Conservation (phyloP, 2,329 filamentous ascomycete species). For the Beauveria brongniartii region DNA sequence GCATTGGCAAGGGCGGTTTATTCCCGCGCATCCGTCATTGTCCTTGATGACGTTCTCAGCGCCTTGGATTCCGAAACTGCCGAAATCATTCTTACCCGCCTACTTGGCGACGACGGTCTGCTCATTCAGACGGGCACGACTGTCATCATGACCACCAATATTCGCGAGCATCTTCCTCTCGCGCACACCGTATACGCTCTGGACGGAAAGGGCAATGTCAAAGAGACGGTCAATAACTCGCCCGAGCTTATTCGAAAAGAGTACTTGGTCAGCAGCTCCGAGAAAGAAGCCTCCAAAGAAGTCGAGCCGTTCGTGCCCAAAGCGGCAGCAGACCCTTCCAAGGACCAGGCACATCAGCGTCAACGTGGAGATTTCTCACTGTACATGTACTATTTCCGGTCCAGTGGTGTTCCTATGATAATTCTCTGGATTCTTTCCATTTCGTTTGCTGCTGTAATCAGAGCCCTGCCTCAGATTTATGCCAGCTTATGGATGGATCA, state of each 20-base stretch:
- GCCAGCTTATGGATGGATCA: slow-evolving; percentile 13
- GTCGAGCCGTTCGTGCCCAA: neutral
- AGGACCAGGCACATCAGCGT: slow-evolving; percentile 1
- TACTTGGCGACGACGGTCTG: slow-evolving; percentile 15
- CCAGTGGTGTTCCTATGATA: neutral
- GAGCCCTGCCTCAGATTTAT: slow-evolving; percentile 6
- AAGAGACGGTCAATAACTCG: slow-evolving; percentile 5
- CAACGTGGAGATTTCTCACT: slow-evolving; percentile 8
- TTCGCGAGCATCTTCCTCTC: slow-evolving; percentile 8
- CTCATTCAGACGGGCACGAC: slow-evolving; percentile 15
- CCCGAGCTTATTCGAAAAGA: slow-evolving; percentile 6
- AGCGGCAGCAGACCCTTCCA: neutral
- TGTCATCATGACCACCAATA: slow-evolving; percentile 11
- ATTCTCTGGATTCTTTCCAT: neutral
- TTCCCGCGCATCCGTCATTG: slow-evolving; percentile 77
- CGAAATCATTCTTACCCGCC: slow-evolving; percentile 9
- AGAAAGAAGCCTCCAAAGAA: neutral
- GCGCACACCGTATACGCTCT: slow-evolving; percentile 9
- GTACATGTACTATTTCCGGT: slow-evolving; percentile 10
- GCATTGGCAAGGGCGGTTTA: slow-evolving; percentile 77
- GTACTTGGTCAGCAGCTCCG: slow-evolving; percentile 1
- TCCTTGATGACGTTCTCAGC: slow-evolving; percentile 60
- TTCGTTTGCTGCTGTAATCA: neutral
- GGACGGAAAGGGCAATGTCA: slow-evolving; percentile 1
- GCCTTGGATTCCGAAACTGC: slow-evolving; percentile 11